These are phyloP conservation scores for Puccinia polysora DNA, from an alignment of 1,284 basidiomycete genomes.

Conservation along the genomic window DNA sequence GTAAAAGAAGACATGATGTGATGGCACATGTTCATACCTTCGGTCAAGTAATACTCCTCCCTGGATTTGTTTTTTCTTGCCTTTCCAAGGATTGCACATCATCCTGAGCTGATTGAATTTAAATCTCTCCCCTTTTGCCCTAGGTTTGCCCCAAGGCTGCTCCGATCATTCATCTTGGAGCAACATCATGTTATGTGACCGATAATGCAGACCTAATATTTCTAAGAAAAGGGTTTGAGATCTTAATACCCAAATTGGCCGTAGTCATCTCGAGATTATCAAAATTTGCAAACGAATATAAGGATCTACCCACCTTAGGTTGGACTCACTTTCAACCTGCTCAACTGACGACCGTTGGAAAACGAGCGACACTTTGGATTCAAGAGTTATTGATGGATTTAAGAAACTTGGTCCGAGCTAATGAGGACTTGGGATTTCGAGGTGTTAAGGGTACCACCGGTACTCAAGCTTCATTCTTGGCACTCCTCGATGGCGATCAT, in stretches of 20 bases:
- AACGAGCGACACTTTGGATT: slow-evolving; percentile 95
- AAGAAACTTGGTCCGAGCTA: slow-evolving; percentile 81
- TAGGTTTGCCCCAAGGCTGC: slow-evolving; percentile 51
- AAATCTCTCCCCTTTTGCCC: neutral
- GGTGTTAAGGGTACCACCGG: slow-evolving; percentile 99
- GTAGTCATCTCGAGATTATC: slow-evolving; percentile 51
- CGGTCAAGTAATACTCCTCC: slow-evolving; percentile 44
- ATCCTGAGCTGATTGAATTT: neutral
- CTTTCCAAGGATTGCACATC: neutral
- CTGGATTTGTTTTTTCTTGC: neutral
- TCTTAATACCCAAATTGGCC: slow-evolving; percentile 53
- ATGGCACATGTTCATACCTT: slow-evolving; percentile 54
- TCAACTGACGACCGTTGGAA: slow-evolving; percentile 97
- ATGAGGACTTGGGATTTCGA: slow-evolving; percentile 91
- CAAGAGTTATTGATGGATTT: slow-evolving; percentile 92
- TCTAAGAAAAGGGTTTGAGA: slow-evolving; percentile 51
- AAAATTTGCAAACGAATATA: slow-evolving; percentile 52
- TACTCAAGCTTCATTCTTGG: slow-evolving; percentile 91
- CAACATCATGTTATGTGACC: slow-evolving; percentile 53
- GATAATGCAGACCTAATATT: slow-evolving; percentile 54
- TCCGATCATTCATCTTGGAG: slow-evolving; percentile 52
- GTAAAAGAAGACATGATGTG: slow-evolving; percentile 52
- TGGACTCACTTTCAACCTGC: slow-evolving; percentile 99
- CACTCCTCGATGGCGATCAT: slow-evolving; percentile 92
- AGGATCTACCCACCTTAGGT: slow-evolving; percentile 59